Conservation (phyloP, 257 asterid genomes). For the Solanum chmielewskii region DNA sequence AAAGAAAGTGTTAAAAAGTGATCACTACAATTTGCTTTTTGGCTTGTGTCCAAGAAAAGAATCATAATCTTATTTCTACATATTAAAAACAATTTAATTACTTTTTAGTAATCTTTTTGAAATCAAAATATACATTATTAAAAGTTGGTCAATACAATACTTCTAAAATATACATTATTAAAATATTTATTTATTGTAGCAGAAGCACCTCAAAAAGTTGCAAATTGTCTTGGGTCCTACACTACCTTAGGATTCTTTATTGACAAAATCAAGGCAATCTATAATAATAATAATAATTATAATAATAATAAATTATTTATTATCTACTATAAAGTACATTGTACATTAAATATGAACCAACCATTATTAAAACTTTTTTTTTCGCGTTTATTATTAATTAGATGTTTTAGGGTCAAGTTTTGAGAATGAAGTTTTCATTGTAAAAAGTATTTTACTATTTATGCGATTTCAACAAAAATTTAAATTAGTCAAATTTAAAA, state of each 20-base stretch:
- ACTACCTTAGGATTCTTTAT: neutral
- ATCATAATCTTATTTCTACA: neutral
- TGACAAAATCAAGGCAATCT: neutral
- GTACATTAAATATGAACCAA: neutral
- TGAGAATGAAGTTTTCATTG: neutral
- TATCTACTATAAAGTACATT: neutral
- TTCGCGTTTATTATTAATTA: neutral
- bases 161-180: neutral
- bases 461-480: fast-evolving
- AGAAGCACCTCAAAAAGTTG: neutral
- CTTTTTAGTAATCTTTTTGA: neutral
- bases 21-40: neutral
- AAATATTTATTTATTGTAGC: neutral
- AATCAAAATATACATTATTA: too few species aligned
- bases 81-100: neutral
- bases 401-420: neutral
- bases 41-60: neutral
- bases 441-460: fast-evolving
- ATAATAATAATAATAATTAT: neutral
- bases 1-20: neutral
- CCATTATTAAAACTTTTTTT: neutral
- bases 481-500: neutral
- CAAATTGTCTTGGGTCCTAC: neutral
- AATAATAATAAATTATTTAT: neutral
- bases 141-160: too few species aligned